A percentile compares a stretch with the other conserved stretches of the same genome.
phyloP scores from a whole-genome alignment of 345 rosid genomes.

The Moricandia arvensis region DNA sequence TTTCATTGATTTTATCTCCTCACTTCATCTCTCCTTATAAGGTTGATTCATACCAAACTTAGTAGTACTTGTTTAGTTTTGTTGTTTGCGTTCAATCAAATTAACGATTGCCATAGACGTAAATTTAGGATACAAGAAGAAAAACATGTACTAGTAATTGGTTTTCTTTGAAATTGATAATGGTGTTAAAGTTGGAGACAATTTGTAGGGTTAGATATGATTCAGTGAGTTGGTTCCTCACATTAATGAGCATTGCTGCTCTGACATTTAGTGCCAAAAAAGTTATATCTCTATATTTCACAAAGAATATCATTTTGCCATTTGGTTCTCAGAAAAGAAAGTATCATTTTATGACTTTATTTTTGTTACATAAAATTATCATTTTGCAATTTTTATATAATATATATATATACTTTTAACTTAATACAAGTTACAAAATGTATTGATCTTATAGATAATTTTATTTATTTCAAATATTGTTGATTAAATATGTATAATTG shows the following conservation, averaged over 20 bases:
- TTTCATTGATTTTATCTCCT: slow-evolving; percentile 18
- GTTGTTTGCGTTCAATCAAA: background rate
- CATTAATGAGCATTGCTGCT: slow-evolving; percentile 21
- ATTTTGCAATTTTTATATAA: too few relatives aligned
- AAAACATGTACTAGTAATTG: background rate
- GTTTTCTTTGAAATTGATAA: slow-evolving; percentile 6
- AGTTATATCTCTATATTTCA: background rate
- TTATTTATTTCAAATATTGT: too few relatives aligned
- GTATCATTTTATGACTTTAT: too few relatives aligned
- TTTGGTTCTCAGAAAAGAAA: too few relatives aligned
- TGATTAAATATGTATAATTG: too few relatives aligned
- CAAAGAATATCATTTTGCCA: too few relatives aligned
- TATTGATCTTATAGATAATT: too few relatives aligned
- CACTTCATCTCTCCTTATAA: background rate
- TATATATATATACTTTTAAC: too few relatives aligned
- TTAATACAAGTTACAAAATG: too few relatives aligned
- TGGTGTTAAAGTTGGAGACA: slow-evolving; percentile 25
- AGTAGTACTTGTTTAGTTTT: background rate
- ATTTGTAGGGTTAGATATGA: slow-evolving; percentile 16
- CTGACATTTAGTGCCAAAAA: background rate
- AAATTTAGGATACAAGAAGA: background rate
- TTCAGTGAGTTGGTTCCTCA: slow-evolving; percentile 24
- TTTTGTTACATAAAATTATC: too few relatives aligned
- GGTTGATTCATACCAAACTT: slow-evolving; percentile 9
- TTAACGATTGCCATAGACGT: slow-evolving; percentile 17